Evolutionary conservation across 2,329 filamentous ascomycete species (phyloP).

Genomic region (Phaeosphaeria sp.): DNA sequence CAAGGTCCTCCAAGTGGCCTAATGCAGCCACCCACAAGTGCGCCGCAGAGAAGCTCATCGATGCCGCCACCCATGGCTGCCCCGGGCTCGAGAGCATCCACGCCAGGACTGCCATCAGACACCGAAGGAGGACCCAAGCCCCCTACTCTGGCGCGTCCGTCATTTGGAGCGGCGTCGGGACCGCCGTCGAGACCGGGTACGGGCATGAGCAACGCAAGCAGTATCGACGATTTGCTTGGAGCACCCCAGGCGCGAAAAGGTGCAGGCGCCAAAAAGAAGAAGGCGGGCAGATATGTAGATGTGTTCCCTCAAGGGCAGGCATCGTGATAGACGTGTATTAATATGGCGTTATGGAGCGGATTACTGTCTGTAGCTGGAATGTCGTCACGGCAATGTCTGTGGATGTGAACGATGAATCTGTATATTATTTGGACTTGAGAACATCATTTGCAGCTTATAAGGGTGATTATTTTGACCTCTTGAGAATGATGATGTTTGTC

Average conservation of each 20-base stretch:
- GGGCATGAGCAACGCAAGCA: conserved; percentile 88
- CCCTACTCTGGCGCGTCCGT: conserved; percentile 34
- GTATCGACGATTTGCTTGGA: conserved; percentile 90
- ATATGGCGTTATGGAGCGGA: neutral
- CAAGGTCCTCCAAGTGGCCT: conserved; percentile 22
- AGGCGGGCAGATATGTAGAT: conserved; percentile 89
- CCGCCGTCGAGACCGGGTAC: conserved; percentile 66
- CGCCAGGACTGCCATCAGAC: conserved; percentile 42
- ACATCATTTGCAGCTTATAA: no score
- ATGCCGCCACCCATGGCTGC: conserved; percentile 46
- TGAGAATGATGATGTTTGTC: no score
- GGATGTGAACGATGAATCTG: neutral
- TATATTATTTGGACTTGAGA: no score
- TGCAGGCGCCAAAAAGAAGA: conserved; percentile 68
- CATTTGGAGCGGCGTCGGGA: conserved; percentile 31
- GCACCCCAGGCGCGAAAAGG: conserved; percentile 74
- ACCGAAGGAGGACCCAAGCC: conserved; percentile 34
- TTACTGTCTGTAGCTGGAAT: neutral
- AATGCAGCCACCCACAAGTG: conserved; percentile 24
- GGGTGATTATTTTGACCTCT: no score
- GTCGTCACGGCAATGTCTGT: neutral
- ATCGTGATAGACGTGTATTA: neutral
- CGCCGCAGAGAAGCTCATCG: conserved; percentile 40
- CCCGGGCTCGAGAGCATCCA: conserved; percentile 36
- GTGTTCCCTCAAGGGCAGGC: conserved; percentile 68